These are phyloP conservation scores for Globisporangium ultimum DNA, from an alignment of 352 stramenopile genomes.

Conservation along the genomic window DNA sequence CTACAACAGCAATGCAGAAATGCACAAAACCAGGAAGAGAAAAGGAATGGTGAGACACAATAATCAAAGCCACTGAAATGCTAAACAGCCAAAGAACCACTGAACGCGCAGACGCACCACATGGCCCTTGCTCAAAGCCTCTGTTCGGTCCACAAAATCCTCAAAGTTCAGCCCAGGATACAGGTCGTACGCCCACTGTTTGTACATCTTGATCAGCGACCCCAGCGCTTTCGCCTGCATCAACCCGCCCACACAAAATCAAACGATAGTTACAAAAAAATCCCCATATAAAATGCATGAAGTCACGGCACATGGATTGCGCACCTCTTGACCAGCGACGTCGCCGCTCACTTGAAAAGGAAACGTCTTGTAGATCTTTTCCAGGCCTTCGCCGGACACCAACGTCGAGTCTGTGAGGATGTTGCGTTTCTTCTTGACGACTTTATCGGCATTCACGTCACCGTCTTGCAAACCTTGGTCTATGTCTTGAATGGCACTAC, in stretches of 20 bases:
- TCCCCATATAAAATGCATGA: neutral
- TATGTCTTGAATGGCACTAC: constrained; percentile 9
- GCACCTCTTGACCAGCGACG: constrained; percentile 56
- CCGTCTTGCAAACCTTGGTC: constrained; percentile 1
- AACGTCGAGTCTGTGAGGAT: constrained; percentile 65
- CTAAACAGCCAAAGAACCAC: neutral
- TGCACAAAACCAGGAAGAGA: neutral
- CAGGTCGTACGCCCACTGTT: constrained; percentile 83
- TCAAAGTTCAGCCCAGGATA: constrained; percentile 82
- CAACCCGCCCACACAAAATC: too few relatives aligned
- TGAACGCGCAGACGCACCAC: constrained; percentile 10
- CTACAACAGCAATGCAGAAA: constrained; percentile 8
- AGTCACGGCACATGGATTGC: neutral
- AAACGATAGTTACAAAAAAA: constrained; percentile 3
- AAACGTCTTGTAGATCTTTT: constrained; percentile 71
- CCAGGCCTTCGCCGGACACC: constrained; percentile 56
- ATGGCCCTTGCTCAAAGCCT: constrained; percentile 54
- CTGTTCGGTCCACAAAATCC: constrained; percentile 68
- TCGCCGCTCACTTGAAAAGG: constrained; percentile 56
- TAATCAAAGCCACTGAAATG: neutral
- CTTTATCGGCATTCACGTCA: constrained; percentile 3
- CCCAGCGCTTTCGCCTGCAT: constrained; percentile 50
- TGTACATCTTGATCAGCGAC: constrained; percentile 78
- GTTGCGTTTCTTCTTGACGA: constrained; percentile 44
- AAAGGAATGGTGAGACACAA: too few relatives aligned